These are phyloP conservation scores for Spiraea crenata DNA, from an alignment of 331 rosid species.

Conservation along the genomic window DNA sequence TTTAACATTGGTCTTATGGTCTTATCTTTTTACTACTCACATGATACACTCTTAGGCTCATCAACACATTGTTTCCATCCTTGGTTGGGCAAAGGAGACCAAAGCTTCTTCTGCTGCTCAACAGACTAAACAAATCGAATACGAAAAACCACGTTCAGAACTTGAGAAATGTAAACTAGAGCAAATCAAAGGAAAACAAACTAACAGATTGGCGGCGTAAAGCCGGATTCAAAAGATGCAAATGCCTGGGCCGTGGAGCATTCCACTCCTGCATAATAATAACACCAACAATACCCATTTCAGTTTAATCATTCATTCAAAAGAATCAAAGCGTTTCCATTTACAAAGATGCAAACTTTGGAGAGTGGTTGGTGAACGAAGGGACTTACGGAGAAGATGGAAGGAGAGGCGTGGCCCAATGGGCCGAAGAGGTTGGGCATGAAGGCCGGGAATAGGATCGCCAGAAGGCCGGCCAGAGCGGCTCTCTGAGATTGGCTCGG, in stretches of 20 bases:
- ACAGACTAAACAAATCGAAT: conserved; percentile 37
- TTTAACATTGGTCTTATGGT: background rate
- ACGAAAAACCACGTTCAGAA: background rate
- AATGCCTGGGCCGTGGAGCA: conserved; percentile 74
- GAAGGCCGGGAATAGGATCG: conserved; percentile 59
- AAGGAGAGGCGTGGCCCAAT: conserved; percentile 80
- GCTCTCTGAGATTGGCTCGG: conserved; percentile 56
- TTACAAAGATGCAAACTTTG: background rate
- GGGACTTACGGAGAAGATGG: conserved; percentile 61
- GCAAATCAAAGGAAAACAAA: background rate
- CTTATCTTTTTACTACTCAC: conserved; percentile 41
- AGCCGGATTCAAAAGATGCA: conserved; percentile 60
- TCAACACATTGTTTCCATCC: conserved; percentile 75
- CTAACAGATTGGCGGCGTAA: conserved; percentile 53
- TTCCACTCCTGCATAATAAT: conserved; percentile 73
- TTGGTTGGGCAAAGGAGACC: conserved; percentile 79
- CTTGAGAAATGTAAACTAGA: background rate
- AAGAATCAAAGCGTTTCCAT: conserved; percentile 1
- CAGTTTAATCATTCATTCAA: background rate
- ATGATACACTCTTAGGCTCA: conserved; percentile 41
- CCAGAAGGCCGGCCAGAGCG: conserved; percentile 51
- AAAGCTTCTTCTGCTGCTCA: conserved; percentile 56
- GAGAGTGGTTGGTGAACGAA: background rate
- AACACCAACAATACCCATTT: background rate
- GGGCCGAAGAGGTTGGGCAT: conserved; percentile 69